phyloP scores from a whole-genome alignment of 495 filamentous ascomycete genomes.

The Penicillium chermesinum region DNA sequence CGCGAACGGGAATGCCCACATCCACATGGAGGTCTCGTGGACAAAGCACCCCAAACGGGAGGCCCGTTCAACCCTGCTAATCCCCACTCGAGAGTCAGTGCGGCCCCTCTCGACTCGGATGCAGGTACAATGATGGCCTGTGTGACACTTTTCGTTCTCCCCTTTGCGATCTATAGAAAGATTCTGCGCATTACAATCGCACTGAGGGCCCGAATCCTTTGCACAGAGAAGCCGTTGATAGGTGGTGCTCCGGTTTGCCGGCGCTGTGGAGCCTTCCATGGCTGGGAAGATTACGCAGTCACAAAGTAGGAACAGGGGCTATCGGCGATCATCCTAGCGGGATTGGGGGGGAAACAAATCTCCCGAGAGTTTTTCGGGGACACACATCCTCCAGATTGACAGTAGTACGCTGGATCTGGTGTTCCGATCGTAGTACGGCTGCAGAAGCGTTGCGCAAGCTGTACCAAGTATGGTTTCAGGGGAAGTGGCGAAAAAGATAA shows the following conservation, averaged over 20 bases:
- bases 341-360: no score
- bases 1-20: conserved; percentile 3
- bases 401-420: no score
- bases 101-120: conserved; percentile 13
- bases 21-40: conserved; percentile 30
- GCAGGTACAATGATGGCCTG: conserved; percentile 13
- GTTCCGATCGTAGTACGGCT: no score
- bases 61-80: not conserved
- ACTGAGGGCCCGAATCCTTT: no score
- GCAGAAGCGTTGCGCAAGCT: no score
- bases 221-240: no score
- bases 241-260: no score
- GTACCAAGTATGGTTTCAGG: not conserved
- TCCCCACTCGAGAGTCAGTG: conserved; percentile 15
- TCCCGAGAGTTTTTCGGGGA: not conserved
- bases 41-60: conserved; percentile 5
- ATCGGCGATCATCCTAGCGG: not conserved
- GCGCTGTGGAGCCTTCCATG: no score
- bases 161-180: not conserved
- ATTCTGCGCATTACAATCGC: no score
- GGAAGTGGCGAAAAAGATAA: not conserved
- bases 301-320: not conserved
- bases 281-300: not conserved
- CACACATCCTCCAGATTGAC: no score
- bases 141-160: not conserved